Evolutionary conservation across 306 rosid genomes (phyloP), one percentile per base, ranked within the genome.

Genomic region (Ormosia semicastrata): DNA sequence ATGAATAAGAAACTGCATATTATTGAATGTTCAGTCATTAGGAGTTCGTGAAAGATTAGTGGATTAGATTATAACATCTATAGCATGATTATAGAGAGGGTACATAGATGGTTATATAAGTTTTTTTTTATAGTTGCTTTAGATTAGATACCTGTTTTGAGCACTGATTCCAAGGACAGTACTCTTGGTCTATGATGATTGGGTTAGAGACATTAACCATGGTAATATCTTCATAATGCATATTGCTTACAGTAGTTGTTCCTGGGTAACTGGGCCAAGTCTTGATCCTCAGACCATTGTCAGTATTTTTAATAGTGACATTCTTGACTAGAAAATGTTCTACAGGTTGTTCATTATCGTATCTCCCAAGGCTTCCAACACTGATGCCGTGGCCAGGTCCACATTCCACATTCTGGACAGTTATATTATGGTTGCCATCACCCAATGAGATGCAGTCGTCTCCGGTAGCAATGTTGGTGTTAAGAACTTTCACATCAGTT

Each of bases 361-460:
- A 82, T 52, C 4, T 86, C 8, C 89, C 92, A 2, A 88, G 78
- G 63, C 88, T 83, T 64, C 90, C 90, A 0, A 87, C 49, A 47
- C 92, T 90, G 1, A 90, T 82, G 7, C 91, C 90, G 11, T 90
- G 91, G 0, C 91, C 90, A 3, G 91, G 93, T 44, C 90, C 89
- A n/a, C 88, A 90, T 0, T 37, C 83, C 17, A 86, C 83, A 0
- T 46, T 65, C 0, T 63, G 34, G 18, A 86, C 60, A 0, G 60
- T 58, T 5, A 88, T 34, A 6, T 75, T 11, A 29, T 9, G 50
- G 68, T 57, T 83, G 1, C 92, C 92, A 46, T 88, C 90, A 11
- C 90, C 89, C 1, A 90, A 57, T 0, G 91, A 90, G 63, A 90
- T 53, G 30, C 92, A 90, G 30, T 90, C 94, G 43, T 91, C 90